A percentile compares a stretch with the other conserved stretches of the same genome.
Evolutionary conservation across 2,329 filamentous ascomycete species (phyloP).

Genomic region (Fusarium sp.): DNA sequence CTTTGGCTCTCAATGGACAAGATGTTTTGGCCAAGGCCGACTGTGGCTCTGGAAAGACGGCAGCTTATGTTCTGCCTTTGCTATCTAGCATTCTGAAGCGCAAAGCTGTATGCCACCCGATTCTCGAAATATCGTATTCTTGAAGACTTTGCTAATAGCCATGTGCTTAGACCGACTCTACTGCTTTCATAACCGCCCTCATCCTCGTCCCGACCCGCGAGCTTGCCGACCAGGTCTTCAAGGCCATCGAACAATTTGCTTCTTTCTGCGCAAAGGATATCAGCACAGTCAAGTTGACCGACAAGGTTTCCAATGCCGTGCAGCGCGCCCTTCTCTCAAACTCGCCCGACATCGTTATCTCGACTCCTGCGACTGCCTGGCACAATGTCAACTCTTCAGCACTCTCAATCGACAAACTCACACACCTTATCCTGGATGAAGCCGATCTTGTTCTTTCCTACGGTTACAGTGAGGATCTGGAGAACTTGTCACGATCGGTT

Average conservation of each 20-base stretch:
- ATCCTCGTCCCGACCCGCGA: constrained; percentile 95
- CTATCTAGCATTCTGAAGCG: constrained; percentile 83
- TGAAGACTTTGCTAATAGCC: constrained; percentile 6
- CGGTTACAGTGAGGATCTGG: constrained; percentile 90
- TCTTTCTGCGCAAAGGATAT: constrained; percentile 88
- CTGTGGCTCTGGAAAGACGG: constrained; percentile 96
- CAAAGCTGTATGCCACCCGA: constrained; percentile 66
- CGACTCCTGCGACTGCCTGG: constrained; percentile 87
- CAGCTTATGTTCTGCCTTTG: constrained; percentile 93
- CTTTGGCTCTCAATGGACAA: constrained; percentile 84
- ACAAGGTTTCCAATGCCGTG: constrained; percentile 89
- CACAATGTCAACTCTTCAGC: constrained; percentile 74
- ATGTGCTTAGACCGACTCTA: constrained; percentile 55
- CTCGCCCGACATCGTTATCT: constrained; percentile 87
- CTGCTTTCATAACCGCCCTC: constrained; percentile 74
- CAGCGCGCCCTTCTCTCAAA: constrained; percentile 87
- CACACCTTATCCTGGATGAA: constrained; percentile 89
- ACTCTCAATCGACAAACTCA: constrained; percentile 75
- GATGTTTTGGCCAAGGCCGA: constrained; percentile 93
- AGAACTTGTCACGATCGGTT: constrained; percentile 78
- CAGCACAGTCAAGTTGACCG: constrained; percentile 84
- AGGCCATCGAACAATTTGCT: constrained; percentile 79
- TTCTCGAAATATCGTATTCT: not conserved
- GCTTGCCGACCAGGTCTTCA: constrained; percentile 89
- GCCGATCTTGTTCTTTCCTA: constrained; percentile 94